These are phyloP conservation scores for Fusarium sp. DNA, from an alignment of 2,329 filamentous ascomycete species.

Conservation along the genomic window DNA sequence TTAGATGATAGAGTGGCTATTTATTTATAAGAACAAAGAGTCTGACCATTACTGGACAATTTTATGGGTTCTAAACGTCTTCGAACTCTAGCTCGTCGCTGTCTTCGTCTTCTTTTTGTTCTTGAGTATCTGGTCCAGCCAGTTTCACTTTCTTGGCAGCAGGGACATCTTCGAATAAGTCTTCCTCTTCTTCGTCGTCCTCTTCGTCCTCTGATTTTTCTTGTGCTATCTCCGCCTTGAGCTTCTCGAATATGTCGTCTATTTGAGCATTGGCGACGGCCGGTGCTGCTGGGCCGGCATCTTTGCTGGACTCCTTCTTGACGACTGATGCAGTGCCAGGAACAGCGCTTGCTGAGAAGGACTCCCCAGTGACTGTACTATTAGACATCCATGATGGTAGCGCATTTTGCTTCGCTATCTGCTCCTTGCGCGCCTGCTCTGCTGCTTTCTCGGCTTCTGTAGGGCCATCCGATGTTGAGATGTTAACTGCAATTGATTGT, in stretches of 20 bases:
- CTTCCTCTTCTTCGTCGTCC: constrained; percentile 53
- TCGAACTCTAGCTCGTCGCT: constrained; percentile 66
- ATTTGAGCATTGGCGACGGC: constrained; percentile 66
- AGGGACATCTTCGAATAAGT: constrained; percentile 60
- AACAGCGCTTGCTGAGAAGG: constrained; percentile 56
- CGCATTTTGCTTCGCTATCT: constrained; percentile 73
- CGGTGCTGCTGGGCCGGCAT: constrained; percentile 51
- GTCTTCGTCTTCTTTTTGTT: constrained; percentile 55
- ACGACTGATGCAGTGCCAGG: constrained; percentile 30
- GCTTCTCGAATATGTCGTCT: constrained; percentile 72
- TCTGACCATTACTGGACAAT: neutral
- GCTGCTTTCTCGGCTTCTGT: constrained; percentile 73
- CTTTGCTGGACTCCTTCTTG: constrained; percentile 58
- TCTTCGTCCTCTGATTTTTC: constrained; percentile 51
- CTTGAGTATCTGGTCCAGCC: constrained; percentile 46
- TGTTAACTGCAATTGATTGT: constrained; percentile 74
- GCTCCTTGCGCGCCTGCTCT: constrained; percentile 71
- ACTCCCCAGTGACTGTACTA: constrained; percentile 72
- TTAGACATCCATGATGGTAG: constrained; percentile 77
- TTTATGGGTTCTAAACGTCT: constrained; percentile 54
- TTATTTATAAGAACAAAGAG: neutral
- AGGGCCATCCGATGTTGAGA: constrained; percentile 72
- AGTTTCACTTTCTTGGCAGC: constrained; percentile 69
- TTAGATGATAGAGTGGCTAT: constrained; percentile 12
- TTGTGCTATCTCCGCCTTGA: constrained; percentile 67